Evolutionary conservation across 73 alveolate genomes (phyloP), one percentile per base, ranked within the genome.

Genomic region (Stentor roeselii): DNA sequence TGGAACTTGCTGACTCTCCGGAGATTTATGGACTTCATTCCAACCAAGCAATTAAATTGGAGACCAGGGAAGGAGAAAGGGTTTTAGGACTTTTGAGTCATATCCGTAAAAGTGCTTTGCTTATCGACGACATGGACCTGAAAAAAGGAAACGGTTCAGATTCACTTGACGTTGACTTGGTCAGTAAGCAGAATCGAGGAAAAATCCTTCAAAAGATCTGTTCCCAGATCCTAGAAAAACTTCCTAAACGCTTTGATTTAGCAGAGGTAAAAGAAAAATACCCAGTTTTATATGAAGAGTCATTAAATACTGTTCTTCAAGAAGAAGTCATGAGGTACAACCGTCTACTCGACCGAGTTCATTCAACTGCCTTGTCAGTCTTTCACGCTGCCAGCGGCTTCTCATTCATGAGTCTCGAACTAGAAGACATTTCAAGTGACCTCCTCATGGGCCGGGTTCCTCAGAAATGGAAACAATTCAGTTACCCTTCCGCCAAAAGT

Each of bases 311-410:
- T 67, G 99, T 97, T 1, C 97, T 97, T 40, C 97, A 96, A 32
- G 94, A 97, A 78, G 99, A 97, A 90, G 98, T 96, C 38, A 95
- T 97, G 60, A 90, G 99, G 84, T 97, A 96, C 90, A 97, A 97
- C 84, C 94, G 95, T 60, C 95, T 97, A 41, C 84, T 97, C n/a
- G 96, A 85, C 50, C 83, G 94, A 61, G 97, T 96, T 98, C 91
- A 86, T 75, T 97, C 90, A 39, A 92, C 94, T 83, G 90, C 96
- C 0, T 91, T 86, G 31, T 89, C 90, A 77, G 86, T 93, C 31
- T 90, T 86, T 38, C 88, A 90, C n/a, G 97, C 97, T 0, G 87
- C 92, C 82, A 88, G 86, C 83, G 98, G 98, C 6, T 89, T 84
- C 41, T 83, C 92, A 86, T 91, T 91, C 30, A 90, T 94, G 83